phyloP scores from a whole-genome alignment of 139 green algal species.

The Monoraphidium neglectum region DNA sequence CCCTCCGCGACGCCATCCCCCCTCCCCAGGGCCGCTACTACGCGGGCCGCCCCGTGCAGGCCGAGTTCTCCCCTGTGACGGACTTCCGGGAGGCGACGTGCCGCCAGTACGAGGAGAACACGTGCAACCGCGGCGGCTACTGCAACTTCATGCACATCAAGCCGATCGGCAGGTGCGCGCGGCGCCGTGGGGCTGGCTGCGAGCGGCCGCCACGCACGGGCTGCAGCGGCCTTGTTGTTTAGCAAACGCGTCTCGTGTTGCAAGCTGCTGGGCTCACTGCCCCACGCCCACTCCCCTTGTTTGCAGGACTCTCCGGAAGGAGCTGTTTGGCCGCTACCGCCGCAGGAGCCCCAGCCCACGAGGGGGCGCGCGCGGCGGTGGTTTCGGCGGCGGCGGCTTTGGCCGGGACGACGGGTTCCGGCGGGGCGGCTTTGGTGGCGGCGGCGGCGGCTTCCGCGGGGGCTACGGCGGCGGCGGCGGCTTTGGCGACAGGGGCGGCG shows the following conservation, averaged over 20 bases:
- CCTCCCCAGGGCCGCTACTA: conserved; percentile 79
- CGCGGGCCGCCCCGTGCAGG: conserved; percentile 84
- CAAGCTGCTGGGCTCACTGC: background rate
- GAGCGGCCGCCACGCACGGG: background rate
- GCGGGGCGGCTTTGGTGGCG: conserved; percentile 4
- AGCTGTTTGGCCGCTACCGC: conserved; percentile 73
- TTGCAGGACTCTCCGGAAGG: conserved; percentile 64
- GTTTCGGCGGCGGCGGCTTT: background rate
- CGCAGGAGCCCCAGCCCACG: background rate
- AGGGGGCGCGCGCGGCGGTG: conserved; percentile 9
- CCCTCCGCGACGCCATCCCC: no score
- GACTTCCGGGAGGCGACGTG: conserved; percentile 97
- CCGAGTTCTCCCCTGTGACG: conserved; percentile 97
- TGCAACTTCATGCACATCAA: conserved; percentile 99
- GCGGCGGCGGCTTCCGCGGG: conserved; percentile 12
- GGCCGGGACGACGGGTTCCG: background rate
- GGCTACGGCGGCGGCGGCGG: conserved; percentile 3
- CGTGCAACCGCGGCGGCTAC: conserved; percentile 95
- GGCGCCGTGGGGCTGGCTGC: background rate
- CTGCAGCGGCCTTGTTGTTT: background rate
- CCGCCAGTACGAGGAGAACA: conserved; percentile 98
- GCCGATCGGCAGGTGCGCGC: conserved; percentile 77
- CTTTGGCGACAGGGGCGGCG: conserved; percentile 9
- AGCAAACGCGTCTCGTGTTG: background rate
- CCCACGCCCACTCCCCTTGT: background rate